A percentile compares a stretch with the other conserved stretches of the same genome.
These are phyloP conservation scores for Colletotrichum liaoningense DNA, from an alignment of 2,329 filamentous ascomycete species.

Conservation along the genomic window DNA sequence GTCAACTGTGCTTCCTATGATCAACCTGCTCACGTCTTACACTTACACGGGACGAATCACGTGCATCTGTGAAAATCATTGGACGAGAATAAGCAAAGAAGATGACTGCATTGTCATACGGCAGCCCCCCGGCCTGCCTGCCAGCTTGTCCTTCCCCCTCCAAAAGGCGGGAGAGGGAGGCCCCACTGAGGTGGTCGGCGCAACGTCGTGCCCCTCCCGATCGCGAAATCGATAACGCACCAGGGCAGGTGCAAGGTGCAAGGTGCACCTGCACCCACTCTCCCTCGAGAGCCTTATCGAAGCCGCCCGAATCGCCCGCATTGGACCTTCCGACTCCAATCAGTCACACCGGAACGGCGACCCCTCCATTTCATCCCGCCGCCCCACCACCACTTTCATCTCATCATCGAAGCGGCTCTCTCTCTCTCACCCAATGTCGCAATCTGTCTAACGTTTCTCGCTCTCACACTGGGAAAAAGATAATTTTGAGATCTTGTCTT, in stretches of 20 bases:
- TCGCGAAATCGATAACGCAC: neutral
- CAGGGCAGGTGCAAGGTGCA: too few relatives aligned
- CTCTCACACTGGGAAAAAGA: neutral
- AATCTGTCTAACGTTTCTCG: neutral
- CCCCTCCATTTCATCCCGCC: conserved; percentile 26
- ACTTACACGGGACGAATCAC: neutral
- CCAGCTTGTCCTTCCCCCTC: neutral
- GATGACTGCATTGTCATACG: conserved; percentile 1
- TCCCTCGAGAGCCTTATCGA: conserved; percentile 25
- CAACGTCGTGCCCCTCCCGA: neutral
- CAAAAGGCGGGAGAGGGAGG: neutral
- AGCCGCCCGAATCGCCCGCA: conserved; percentile 13
- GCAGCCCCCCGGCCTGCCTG: conserved; percentile 1
- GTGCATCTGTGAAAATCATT: neutral
- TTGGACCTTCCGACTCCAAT: neutral
- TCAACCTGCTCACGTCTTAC: neutral
- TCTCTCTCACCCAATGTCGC: conserved; percentile 5
- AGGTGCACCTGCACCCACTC: too few relatives aligned
- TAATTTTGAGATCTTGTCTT: neutral
- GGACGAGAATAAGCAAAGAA: neutral
- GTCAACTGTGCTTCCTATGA: neutral
- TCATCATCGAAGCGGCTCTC: conserved; percentile 29
- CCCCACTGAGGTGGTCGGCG: neutral
- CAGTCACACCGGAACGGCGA: neutral
- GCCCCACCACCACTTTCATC: conserved; percentile 26